phyloP scores from a whole-genome alignment of 257 asterid genomes.

The Jacaranda copaia region DNA sequence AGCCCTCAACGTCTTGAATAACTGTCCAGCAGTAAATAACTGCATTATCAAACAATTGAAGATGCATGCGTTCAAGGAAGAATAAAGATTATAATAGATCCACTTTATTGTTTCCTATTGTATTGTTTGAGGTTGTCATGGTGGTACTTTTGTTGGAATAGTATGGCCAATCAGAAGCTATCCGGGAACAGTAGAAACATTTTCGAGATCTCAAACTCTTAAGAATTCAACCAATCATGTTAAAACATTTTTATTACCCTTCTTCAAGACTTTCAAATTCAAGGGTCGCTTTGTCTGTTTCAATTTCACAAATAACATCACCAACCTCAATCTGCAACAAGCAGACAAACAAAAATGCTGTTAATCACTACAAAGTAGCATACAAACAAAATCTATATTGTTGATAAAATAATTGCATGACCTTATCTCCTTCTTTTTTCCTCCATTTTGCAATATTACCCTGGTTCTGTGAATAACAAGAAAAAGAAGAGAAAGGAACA shows the following conservation, averaged over 20 bases:
- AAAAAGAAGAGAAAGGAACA: slow-evolving; percentile 28
- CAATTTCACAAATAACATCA: slow-evolving; percentile 96
- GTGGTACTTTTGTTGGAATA: slow-evolving; percentile 15
- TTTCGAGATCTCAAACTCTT: slow-evolving; percentile 27
- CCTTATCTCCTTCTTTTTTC: slow-evolving; percentile 99
- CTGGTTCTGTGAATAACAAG: slow-evolving; percentile 70
- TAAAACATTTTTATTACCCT: slow-evolving; percentile 66
- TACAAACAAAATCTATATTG: slow-evolving; percentile 5
- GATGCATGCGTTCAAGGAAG: background rate
- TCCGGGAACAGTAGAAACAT: slow-evolving; percentile 14
- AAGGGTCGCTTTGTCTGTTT: slow-evolving; percentile 97
- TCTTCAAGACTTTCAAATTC: slow-evolving; percentile 99
- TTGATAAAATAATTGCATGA: slow-evolving; percentile 37
- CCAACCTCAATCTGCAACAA: slow-evolving; percentile 91
- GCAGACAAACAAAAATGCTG: slow-evolving; percentile 28
- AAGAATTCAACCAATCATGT: slow-evolving; percentile 35
- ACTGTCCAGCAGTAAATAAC: slow-evolving; percentile 11
- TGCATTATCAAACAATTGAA: background rate
- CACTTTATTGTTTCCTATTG: slow-evolving; percentile 1
- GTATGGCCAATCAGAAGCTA: slow-evolving; percentile 29
- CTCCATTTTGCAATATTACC: slow-evolving; percentile 90
- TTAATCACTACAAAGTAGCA: slow-evolving; percentile 35
- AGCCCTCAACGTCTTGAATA: slow-evolving; percentile 14
- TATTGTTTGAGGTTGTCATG: slow-evolving; percentile 35
- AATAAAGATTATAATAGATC: slow-evolving; percentile 8